Evolutionary conservation across 1,284 basidiomycete genomes (phyloP).

Genomic region (Moesziomyces globuligerus): DNA sequence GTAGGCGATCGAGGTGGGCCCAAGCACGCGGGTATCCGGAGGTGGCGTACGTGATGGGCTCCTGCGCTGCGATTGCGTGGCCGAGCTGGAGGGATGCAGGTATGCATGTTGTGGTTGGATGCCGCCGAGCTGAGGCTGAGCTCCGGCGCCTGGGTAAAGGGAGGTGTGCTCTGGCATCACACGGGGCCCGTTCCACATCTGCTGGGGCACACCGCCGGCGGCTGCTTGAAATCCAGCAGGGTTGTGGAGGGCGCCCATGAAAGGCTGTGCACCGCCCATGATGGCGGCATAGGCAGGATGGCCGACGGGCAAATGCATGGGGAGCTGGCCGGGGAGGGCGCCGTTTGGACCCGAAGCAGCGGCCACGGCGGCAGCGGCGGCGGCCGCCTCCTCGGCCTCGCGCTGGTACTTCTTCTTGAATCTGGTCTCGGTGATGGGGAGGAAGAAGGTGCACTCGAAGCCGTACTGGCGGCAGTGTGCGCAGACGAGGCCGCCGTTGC

Average conservation of each 20-base stretch:
- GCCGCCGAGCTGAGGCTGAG: constrained; percentile 2
- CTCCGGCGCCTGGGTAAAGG: constrained; percentile 1
- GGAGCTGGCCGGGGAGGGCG: constrained; percentile 2
- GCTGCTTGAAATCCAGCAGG: constrained; percentile 33
- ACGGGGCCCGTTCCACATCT: constrained; percentile 17
- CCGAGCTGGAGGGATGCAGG: constrained; percentile 2
- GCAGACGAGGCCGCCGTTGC: constrained; percentile 53
- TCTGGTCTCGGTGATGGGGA: constrained; percentile 95
- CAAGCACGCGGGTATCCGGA: constrained; percentile 69
- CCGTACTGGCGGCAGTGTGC: constrained; percentile 59
- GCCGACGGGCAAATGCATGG: constrained; percentile 11
- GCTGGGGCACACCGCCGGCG: constrained; percentile 16
- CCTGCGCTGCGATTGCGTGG: constrained; percentile 12
- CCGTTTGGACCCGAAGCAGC: constrained; percentile 31
- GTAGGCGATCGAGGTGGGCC: constrained; percentile 84
- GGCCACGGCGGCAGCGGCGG: constrained; percentile 53
- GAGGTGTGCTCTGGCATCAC: constrained; percentile 14
- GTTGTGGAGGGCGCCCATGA: constrained; percentile 38
- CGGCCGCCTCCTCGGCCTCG: constrained; percentile 74
- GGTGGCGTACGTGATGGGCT: constrained; percentile 34
- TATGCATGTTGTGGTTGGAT: constrained; percentile 8
- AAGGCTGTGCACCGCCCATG: constrained; percentile 28
- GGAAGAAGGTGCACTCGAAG: constrained; percentile 75
- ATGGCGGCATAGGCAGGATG: constrained; percentile 29
- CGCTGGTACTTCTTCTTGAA: constrained; percentile 90